Conservation (phyloP, 2,329 filamentous ascomycete species). For the Pyrenophora graminea region DNA sequence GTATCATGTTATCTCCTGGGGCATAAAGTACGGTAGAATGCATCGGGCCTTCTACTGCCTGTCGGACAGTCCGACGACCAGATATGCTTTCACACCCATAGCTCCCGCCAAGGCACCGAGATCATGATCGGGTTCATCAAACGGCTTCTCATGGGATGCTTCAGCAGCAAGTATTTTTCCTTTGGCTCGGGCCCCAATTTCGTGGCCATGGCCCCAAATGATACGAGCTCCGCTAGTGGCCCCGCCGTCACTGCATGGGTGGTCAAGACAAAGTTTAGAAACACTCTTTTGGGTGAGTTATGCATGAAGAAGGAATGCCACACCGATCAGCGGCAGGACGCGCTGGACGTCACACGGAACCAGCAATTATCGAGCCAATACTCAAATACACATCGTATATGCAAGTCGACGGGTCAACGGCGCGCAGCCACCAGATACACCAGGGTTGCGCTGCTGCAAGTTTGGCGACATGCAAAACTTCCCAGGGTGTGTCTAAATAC, state of each 20-base stretch:
- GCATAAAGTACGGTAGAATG: not conserved
- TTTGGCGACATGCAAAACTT: not conserved
- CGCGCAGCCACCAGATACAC: conserved; percentile 2
- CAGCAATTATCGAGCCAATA: not conserved
- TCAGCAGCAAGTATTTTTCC: not conserved
- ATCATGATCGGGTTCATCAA: not conserved
- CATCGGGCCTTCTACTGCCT: not conserved
- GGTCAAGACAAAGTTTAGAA: conserved; percentile 4
- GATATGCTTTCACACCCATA: not conserved
- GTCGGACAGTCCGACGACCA: not conserved
- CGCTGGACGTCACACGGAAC: conserved; percentile 7
- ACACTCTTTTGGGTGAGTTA: not conserved
- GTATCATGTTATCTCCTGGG: too few relatives aligned
- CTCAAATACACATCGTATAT: conserved; percentile 3
- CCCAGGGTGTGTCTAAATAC: not conserved
- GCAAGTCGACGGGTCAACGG: conserved; percentile 4
- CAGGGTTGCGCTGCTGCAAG: conserved; percentile 1
- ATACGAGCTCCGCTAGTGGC: not conserved
- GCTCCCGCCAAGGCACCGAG: conserved; percentile 1
- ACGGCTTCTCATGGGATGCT: not conserved
- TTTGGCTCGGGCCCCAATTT: conserved; percentile 1
- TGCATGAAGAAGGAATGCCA: conserved; percentile 5
- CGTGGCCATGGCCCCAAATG: not conserved
- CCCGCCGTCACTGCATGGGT: conserved; percentile 4
- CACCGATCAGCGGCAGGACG: conserved; percentile 6